These are phyloP conservation scores for Corylus americana DNA, from an alignment of 306 rosid genomes.

Conservation along the genomic window DNA sequence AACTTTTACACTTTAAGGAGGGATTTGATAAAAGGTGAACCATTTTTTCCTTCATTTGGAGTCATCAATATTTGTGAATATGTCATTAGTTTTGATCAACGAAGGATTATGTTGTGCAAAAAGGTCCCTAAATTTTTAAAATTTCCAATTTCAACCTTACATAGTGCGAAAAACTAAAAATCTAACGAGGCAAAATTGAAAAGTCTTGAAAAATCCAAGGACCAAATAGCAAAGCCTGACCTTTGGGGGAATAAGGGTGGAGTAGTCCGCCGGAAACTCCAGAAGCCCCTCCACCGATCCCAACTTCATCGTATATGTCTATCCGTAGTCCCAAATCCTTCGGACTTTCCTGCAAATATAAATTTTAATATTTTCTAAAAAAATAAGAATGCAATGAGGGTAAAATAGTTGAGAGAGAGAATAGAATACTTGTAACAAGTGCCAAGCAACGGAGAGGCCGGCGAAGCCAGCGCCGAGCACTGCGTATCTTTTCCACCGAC, in stretches of 20 bases:
- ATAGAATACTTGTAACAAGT: constrained; percentile 58
- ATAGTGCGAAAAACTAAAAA: neutral
- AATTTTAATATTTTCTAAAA: neutral
- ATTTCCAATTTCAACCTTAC: too few species aligned
- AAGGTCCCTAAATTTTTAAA: too few species aligned
- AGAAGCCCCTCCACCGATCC: constrained; percentile 92
- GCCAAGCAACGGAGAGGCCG: constrained; percentile 86
- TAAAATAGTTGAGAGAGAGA: constrained; percentile 4
- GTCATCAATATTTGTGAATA: too few species aligned
- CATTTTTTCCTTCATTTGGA: too few species aligned
- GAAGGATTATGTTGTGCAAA: too few species aligned
- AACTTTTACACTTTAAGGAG: too few species aligned
- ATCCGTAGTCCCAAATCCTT: constrained; percentile 55
- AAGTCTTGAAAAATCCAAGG: constrained; percentile 5
- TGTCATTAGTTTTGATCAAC: too few species aligned
- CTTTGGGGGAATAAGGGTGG: constrained; percentile 97
- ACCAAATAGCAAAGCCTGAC: constrained; percentile 27
- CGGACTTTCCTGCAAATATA: constrained; percentile 54
- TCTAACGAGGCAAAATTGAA: neutral
- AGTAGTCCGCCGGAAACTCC: constrained; percentile 91
- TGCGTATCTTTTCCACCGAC: constrained; percentile 49
- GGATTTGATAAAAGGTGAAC: too few species aligned
- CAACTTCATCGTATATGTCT: constrained; percentile 79
- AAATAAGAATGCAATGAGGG: neutral
- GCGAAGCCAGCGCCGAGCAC: constrained; percentile 99